phyloP scores from a whole-genome alignment of 257 asterid genomes.

The Solanum bukasovii region DNA sequence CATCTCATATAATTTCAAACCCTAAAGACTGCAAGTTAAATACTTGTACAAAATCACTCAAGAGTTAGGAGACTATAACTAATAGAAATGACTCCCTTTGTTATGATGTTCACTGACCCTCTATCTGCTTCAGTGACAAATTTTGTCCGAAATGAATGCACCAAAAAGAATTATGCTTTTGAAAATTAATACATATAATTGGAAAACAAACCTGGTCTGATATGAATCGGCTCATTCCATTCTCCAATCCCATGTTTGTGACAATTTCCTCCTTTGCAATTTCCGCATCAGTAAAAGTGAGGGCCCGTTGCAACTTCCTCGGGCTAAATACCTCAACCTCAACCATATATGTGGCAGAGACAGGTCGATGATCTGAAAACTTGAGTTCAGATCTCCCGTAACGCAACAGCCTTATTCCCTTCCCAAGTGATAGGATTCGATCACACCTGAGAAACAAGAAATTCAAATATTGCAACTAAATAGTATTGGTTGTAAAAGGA shows the following conservation, averaged over 20 bases:
- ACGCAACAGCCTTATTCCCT: conserved; percentile 60
- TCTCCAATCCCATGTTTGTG: conserved; percentile 16
- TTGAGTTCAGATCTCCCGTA: conserved; percentile 59
- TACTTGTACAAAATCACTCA: neutral
- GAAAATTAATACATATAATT: neutral
- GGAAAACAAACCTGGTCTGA: conserved; percentile 29
- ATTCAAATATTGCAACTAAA: neutral
- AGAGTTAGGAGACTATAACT: neutral
- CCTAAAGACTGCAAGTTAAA: neutral
- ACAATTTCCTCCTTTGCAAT: conserved; percentile 49
- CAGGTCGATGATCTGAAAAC: conserved; percentile 94
- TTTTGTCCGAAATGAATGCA: neutral
- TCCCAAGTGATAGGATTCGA: conserved; percentile 73
- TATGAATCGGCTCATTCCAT: conserved; percentile 16
- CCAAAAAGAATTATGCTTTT: neutral
- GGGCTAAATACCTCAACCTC: conserved; percentile 87
- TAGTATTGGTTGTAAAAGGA: neutral
- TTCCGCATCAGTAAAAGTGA: conserved; percentile 86
- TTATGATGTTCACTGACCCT: neutral
- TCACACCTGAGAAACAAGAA: conserved; percentile 59
- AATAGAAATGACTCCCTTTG: neutral
- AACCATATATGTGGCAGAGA: conserved; percentile 61
- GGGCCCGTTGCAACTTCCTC: conserved; percentile 75
- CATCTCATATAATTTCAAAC: neutral
- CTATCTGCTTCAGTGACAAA: neutral